These are phyloP conservation scores for Apiospora phragmitis DNA, from an alignment of 2,329 filamentous ascomycete genomes.

Conservation along the genomic window DNA sequence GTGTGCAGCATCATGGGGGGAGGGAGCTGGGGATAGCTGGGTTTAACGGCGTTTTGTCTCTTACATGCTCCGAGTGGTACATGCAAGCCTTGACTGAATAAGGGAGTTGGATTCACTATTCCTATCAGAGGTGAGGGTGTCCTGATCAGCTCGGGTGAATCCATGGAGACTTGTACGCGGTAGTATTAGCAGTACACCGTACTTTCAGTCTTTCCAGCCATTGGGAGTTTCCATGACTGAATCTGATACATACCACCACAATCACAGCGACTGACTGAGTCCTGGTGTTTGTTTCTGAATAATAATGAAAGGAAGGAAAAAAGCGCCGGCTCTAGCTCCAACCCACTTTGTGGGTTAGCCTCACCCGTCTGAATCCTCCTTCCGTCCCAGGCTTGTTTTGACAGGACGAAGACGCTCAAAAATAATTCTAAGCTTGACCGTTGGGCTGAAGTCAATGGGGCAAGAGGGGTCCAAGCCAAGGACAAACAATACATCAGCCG, in stretches of 20 bases:
- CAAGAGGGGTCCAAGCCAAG: neutral
- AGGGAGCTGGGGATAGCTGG: neutral
- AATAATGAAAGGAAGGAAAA: neutral
- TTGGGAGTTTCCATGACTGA: neutral
- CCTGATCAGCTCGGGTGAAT: neutral
- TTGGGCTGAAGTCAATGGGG: constrained; percentile 7
- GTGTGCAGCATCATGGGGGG: neutral
- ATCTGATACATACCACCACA: neutral
- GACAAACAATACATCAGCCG: neutral
- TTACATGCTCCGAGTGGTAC: constrained; percentile 1
- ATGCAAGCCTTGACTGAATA: constrained; percentile 6
- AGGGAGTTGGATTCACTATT: neutral
- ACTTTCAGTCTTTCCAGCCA: neutral
- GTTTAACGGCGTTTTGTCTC: neutral
- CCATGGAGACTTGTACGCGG: neutral
- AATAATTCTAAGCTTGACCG: neutral
- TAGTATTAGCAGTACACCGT: neutral
- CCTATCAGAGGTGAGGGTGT: neutral
- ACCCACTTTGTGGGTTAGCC: neutral
- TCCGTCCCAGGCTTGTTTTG: neutral
- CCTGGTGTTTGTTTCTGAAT: neutral
- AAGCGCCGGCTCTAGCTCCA: neutral
- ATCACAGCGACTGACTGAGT: neutral
- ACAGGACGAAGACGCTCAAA: neutral
- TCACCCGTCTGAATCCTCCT: constrained; percentile 3